Evolutionary conservation across 176 grass and related monocot genomes (phyloP).

Genomic region (Neostapfia colusana): DNA sequence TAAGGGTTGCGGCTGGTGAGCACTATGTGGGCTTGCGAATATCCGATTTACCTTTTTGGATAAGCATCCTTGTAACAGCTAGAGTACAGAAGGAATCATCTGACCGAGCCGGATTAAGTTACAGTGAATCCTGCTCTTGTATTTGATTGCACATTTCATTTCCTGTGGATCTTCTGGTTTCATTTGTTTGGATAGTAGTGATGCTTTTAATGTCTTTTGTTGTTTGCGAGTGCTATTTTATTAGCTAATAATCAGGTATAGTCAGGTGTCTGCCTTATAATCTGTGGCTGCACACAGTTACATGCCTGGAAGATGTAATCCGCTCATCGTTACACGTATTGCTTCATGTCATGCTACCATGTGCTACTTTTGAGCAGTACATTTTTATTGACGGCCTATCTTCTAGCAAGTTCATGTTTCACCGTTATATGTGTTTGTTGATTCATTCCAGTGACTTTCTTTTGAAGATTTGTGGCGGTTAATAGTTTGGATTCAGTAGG

Average conservation of each 20-base stretch:
- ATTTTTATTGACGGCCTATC: background rate
- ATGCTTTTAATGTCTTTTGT: no score
- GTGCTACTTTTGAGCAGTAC: constrained; percentile 60
- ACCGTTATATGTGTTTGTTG: background rate
- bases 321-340: constrained; percentile 56
- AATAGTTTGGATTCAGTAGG: background rate
- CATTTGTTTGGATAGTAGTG: background rate
- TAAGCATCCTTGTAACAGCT: constrained; percentile 39
- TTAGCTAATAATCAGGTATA: constrained; percentile 44
- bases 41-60: constrained; percentile 36
- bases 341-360: constrained; percentile 41
- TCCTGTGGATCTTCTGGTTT: background rate
- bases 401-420: no score
- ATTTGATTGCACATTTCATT: constrained; percentile 45
- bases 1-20: constrained; percentile 48
- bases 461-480: background rate
- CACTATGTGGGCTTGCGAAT: constrained; percentile 56
- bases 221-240: background rate
- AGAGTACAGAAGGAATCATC: constrained; percentile 28
- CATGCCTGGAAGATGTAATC: constrained; percentile 44
- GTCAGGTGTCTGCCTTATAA: constrained; percentile 53
- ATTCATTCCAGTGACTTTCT: background rate
- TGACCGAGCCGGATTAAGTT: constrained; percentile 41
- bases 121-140: constrained; percentile 45
- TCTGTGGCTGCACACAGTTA: constrained; percentile 50